Evolutionary conservation across 768 basidiomycete genomes (phyloP).

Genomic region (Exidia glandulosa): DNA sequence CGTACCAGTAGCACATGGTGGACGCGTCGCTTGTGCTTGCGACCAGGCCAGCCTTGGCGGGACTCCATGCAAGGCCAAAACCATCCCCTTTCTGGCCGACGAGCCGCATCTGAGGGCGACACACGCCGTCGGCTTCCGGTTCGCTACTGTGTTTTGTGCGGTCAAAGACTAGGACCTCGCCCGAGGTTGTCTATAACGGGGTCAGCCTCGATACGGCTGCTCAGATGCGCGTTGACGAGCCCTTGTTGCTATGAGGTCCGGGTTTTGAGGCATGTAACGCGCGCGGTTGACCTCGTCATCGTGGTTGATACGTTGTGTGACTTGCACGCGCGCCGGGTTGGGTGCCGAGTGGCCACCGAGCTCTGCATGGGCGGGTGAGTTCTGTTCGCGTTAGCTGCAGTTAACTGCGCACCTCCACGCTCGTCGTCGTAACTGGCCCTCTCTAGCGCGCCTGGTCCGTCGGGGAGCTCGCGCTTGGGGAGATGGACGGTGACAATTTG

Average conservation of each 20-base stretch:
- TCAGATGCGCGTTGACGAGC: constrained; percentile 8
- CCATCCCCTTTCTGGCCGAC: constrained; percentile 90
- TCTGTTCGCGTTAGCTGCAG: not conserved
- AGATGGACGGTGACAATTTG: constrained; percentile 93
- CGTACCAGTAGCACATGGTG: constrained; percentile 89
- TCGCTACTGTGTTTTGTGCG: constrained; percentile 93
- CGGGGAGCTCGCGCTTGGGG: constrained; percentile 65
- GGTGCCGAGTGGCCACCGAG: constrained; percentile 86
- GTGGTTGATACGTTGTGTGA: constrained; percentile 93
- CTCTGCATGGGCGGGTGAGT: constrained; percentile 32
- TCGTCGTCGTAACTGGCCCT: constrained; percentile 81
- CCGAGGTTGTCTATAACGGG: constrained; percentile 44
- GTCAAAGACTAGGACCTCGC: constrained; percentile 92
- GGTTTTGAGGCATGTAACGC: constrained; percentile 98
- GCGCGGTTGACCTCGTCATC: constrained; percentile 93
- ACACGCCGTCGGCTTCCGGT: constrained; percentile 72
- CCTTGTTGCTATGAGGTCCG: constrained; percentile 94
- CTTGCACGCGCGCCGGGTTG: constrained; percentile 74
- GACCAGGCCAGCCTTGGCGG: constrained; percentile 69
- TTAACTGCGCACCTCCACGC: constrained; percentile 42
- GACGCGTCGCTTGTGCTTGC: constrained; percentile 92
- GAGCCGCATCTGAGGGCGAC: constrained; percentile 83
- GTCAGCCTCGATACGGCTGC: not conserved
- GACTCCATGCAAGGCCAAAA: constrained; percentile 91
- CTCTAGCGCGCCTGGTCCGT: constrained; percentile 71